These are phyloP conservation scores for Mycena albidolilacea DNA, from an alignment of 768 basidiomycete species.

Conservation along the genomic window DNA sequence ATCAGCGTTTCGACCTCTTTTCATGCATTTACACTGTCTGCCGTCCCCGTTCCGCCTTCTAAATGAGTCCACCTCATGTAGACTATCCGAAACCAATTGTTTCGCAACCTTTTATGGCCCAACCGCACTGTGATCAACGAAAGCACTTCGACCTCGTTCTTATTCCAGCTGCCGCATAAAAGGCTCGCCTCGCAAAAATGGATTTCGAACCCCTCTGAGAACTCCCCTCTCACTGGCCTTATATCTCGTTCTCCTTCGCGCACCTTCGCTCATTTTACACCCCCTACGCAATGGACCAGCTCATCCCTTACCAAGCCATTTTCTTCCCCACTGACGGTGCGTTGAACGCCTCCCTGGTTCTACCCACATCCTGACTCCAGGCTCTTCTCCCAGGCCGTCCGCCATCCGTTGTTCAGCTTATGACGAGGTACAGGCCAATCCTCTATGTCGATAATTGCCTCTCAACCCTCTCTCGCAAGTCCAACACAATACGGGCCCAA, in stretches of 20 bases:
- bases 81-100: slow-evolving; percentile 45
- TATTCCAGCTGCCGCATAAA: slow-evolving; percentile 38
- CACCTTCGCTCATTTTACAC: slow-evolving; percentile 8
- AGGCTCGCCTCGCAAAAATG: slow-evolving; percentile 40
- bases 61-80: slow-evolving; percentile 57
- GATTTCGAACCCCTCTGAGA: slow-evolving; percentile 21
- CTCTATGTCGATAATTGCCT: not conserved
- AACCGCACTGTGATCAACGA: slow-evolving; percentile 40
- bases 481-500: slow-evolving; percentile 27
- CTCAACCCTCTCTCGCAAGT: not conserved
- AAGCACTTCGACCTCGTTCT: slow-evolving; percentile 60
- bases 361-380: slow-evolving; percentile 9
- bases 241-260: slow-evolving; percentile 8
- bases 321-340: slow-evolving; percentile 80
- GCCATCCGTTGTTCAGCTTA: slow-evolving; percentile 79
- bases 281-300: slow-evolving; percentile 68
- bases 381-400: slow-evolving; percentile 64
- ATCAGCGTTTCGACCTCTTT: slow-evolving; percentile 32
- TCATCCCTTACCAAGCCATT: slow-evolving; percentile 77
- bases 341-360: not conserved
- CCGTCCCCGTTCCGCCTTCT: slow-evolving; percentile 36
- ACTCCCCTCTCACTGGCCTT: slow-evolving; percentile 20
- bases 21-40: slow-evolving; percentile 33
- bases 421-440: slow-evolving; percentile 70
- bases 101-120: slow-evolving; percentile 43